Base-by-base conservation (phyloP, 495 filamentous ascomycete genomes). In the Daldinia concentrica region DNA sequence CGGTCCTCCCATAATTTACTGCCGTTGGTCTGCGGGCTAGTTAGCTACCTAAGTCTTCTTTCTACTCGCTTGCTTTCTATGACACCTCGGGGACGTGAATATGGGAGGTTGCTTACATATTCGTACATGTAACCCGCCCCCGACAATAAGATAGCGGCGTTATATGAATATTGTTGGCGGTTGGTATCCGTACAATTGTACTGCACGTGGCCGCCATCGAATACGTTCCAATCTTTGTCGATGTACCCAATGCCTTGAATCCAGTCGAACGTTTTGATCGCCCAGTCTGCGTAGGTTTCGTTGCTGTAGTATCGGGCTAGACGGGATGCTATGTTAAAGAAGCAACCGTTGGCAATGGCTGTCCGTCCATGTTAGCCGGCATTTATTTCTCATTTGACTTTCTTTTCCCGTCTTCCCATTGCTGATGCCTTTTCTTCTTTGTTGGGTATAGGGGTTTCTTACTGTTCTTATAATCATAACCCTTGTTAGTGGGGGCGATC, bases 391-490 rank as follows among this genome's bases (percentile, higher is more conserved):
- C 8, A 32, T 15, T 39, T 32, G 4, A 11, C 3, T 58, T 0
- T n/a, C 22, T 32, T 17, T 37, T 14, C 27, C 14, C 24, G 9
- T 27, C 32, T 34, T 11, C 32, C 32, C 32, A 34, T 34, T 34
- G 32, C 32, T 2, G 32, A 34, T 11, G 32, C 55, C 7, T 30
- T 37, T 34, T 29, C n/a, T 62, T 14, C 34, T 32, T 45, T 12
- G 11, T 60, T 12, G 19, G 17, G 19, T 36, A 43, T 15, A 14
- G 29, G 50, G 45, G 22, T 6, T 9, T 19, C 80, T 79, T 67
- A 83, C 92, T 89, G 78, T 97, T 97, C 82, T 97, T 97, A 83
- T 97, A 97, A 74, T 90, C 87, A 69, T 92, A 97, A 14, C 94
- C 94, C 48, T 83, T 87, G 68, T 95, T 93, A 65, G 86, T 89